Base-by-base conservation (phyloP, 768 basidiomycete species). In the Steccherinum ochraceum region DNA sequence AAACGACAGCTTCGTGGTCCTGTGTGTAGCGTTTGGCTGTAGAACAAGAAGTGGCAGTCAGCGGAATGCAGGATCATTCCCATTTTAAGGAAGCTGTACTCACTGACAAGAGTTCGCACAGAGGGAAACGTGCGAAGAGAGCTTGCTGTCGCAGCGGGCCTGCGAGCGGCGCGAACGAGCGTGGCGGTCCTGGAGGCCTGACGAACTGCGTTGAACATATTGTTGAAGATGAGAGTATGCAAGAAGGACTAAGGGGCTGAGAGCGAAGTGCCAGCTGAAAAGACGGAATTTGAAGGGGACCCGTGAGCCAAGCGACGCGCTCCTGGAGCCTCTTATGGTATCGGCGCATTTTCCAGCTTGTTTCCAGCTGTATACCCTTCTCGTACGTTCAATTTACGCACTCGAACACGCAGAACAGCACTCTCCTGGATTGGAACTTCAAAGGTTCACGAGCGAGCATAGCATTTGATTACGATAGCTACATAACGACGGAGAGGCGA, bases 1-100 rank as follows among this genome's bases (percentile, higher is more conserved):
- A 90, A 26, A 73, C 68, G 52, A 97, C 77, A 49, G 83, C 79
- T 72, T 99, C 95, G 67, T 99, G 95, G 52, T 94, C 93, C 42
- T 67, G 69, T 1, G 94, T 90, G 70, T 84, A 99, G 60, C 77
- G 79, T 67, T 84, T 86, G 40, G 83, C 89, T 89, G 61, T 55
- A 53, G 7, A 24, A 40, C 12, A 46, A 19, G 16, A 47, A 47
- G 24, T 47, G 45, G 48, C 52, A 46, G 52, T 18, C 49, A n/a
- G n/a, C n/a, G n/a, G n/a, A 30, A 23, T 10, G 48, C 30, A 58
- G 53, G 20, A 55, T 55, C 24, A 46, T 19, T 43, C 19, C 19
- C 41, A 10, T 19, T 5, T 23, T 39, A 12, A 23, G 45, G 2
- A 26, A 4, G 5, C 16, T n/a, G 40, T 49, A 78, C 83, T 66